Evolutionary conservation across 192 early-diverging fungal species (phyloP), one percentile per base, ranked within the genome.

Genomic region (Coemansia interrupta): DNA sequence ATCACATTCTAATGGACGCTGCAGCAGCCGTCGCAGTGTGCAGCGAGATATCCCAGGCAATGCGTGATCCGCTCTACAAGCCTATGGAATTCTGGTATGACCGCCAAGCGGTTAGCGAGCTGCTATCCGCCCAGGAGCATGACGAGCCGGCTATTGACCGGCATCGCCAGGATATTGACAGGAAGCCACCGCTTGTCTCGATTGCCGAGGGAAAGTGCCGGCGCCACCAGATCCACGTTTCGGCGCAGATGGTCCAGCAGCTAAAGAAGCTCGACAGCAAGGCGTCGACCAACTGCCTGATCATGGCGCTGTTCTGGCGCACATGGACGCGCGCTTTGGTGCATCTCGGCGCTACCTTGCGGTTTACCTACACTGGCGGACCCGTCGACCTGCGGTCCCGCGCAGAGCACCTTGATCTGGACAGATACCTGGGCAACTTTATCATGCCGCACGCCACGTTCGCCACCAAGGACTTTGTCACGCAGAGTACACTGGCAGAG

Each of bases 241-340:
- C 32, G 20, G 32, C 0, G 19, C 32, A 10, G 24, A 19, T n/a
- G 14, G 40, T 57, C 7, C 17, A 28, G 29, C 39, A 17, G 6
- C 32, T 36, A 7, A 36, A 36, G 39, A 45, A 44, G 5, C n/a
- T 46, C 6, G 43, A 30, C n/a, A 20, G 32, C 14, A 15, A 26
- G 5, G 36, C 8, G 26, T 52, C 60, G 13, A 43, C 64, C 4
- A 73, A 67, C 47, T 12, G 47, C 6, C 52, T 63, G 30, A 55
- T 60, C 14, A 43, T 73, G 52, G 64, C 71, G 7, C 19, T 67
- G 41, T n/a, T 73, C 5, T 73, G 71, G 71, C 71, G 71, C 41
- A 28, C 64, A 4, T 67, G 65, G 56, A 51, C 64, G 0, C 61
- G 71, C 4, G 41, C 42, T 3, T 32, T 73, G 0, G 22, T 40